phyloP scores from a whole-genome alignment of 768 basidiomycete species.

The Rhizopogon vulgaris region DNA sequence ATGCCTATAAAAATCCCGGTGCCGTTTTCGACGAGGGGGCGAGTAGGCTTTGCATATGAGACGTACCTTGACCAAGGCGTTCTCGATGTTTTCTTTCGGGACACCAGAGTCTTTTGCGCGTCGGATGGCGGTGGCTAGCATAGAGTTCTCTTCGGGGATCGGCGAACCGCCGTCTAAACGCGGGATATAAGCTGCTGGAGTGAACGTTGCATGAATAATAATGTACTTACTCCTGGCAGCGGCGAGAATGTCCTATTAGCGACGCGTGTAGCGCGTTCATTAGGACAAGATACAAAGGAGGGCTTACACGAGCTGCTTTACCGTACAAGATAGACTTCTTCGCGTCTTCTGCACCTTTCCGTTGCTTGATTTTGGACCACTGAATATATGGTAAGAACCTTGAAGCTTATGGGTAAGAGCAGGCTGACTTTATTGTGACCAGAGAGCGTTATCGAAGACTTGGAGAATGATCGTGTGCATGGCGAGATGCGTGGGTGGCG shows the following conservation, averaged over 20 bases:
- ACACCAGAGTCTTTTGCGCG: slow-evolving; percentile 52
- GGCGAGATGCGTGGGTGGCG: neutral
- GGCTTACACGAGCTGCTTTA: slow-evolving; percentile 47
- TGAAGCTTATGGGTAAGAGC: neutral
- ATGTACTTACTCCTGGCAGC: slow-evolving; percentile 50
- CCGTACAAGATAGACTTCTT: slow-evolving; percentile 54
- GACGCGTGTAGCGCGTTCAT: neutral
- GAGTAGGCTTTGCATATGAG: neutral
- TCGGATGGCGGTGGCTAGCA: slow-evolving; percentile 49
- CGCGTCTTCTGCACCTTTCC: slow-evolving; percentile 59
- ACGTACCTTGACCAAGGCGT: slow-evolving; percentile 49
- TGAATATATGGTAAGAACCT: too few relatives aligned
- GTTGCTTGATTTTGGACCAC: slow-evolving; percentile 78
- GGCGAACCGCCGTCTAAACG: slow-evolving; percentile 47
- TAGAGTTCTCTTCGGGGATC: slow-evolving; percentile 48
- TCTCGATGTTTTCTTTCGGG: slow-evolving; percentile 66
- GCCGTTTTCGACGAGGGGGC: too few relatives aligned
- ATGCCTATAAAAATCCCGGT: slow-evolving; percentile 27
- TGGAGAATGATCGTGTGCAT: slow-evolving; percentile 8
- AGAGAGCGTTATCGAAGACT: slow-evolving; percentile 19
- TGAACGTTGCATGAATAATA: neutral
- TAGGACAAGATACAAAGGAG: neutral
- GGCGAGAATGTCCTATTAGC: slow-evolving; percentile 48
- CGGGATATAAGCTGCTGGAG: neutral
- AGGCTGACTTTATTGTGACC: slow-evolving; percentile 37